Evolutionary conservation across 108 stramenopile genomes (phyloP).

Genomic region (Schizochytrium sp.): DNA sequence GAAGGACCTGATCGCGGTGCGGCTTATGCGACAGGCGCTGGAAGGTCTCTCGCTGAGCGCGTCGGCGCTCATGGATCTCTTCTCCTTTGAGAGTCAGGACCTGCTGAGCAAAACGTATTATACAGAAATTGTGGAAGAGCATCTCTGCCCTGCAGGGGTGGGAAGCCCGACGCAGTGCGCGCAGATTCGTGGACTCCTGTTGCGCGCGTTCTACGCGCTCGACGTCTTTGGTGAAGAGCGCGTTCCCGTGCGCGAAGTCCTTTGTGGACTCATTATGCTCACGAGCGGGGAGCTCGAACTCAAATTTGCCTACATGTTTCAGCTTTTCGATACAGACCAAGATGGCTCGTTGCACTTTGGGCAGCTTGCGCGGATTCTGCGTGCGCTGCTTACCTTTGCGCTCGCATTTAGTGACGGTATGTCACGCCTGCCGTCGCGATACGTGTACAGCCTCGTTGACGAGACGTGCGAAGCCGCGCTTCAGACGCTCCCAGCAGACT

Average conservation of each 20-base stretch:
- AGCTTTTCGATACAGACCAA: not conserved
- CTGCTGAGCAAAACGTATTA: not conserved
- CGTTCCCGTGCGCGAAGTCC: not conserved
- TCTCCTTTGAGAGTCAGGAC: not conserved
- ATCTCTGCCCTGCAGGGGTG: not conserved
- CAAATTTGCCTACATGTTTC: not conserved
- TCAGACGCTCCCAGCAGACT: not conserved
- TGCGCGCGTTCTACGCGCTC: not conserved
- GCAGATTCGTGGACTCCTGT: not conserved
- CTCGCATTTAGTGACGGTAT: not conserved
- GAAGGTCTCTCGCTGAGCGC: not conserved
- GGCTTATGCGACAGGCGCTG: not conserved
- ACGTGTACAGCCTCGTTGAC: constrained; percentile 8
- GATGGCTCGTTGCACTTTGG: not conserved
- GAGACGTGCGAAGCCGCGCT: not conserved
- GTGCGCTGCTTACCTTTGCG: not conserved
- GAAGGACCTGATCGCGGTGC: not conserved
- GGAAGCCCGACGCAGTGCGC: not conserved
- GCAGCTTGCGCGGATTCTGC: not conserved
- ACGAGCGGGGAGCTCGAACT: not conserved
- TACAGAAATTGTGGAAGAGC: not conserved
- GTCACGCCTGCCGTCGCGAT: not conserved
- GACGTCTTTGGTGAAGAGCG: not conserved
- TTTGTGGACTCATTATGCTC: not conserved
- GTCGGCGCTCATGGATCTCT: not conserved